These are phyloP conservation scores for Apiospora hydei DNA, from an alignment of 2,329 filamentous ascomycete species.

Conservation along the genomic window DNA sequence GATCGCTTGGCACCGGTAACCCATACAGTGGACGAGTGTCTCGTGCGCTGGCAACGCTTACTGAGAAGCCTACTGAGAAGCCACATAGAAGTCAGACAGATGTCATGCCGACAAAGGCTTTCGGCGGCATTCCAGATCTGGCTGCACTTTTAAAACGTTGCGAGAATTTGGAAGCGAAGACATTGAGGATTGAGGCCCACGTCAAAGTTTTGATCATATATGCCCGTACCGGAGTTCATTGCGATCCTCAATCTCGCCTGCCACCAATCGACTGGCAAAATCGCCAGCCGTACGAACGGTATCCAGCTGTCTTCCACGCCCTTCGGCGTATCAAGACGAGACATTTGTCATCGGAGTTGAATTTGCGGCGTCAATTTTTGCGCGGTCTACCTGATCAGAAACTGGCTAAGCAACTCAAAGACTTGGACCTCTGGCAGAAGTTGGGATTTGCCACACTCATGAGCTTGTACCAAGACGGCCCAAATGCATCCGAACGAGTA, in stretches of 20 bases:
- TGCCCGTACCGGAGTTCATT: slow-evolving; percentile 34
- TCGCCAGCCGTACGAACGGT: slow-evolving; percentile 24
- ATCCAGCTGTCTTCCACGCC: slow-evolving; percentile 33
- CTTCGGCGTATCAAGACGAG: slow-evolving; percentile 33
- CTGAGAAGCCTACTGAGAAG: neutral
- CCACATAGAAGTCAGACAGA: neutral
- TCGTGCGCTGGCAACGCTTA: neutral
- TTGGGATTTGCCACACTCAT: slow-evolving; percentile 35
- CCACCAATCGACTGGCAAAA: slow-evolving; percentile 25
- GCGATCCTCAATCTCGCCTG: slow-evolving; percentile 33
- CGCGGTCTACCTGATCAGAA: slow-evolving; percentile 33
- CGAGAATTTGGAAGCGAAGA: slow-evolving; percentile 33
- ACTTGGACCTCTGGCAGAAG: slow-evolving; percentile 32
- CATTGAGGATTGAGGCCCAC: slow-evolving; percentile 30
- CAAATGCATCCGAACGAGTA: neutral
- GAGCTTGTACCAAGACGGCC: slow-evolving; percentile 8
- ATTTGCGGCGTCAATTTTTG: slow-evolving; percentile 34
- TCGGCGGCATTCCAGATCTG: slow-evolving; percentile 29
- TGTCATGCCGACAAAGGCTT: neutral
- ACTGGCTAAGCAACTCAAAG: slow-evolving; percentile 31
- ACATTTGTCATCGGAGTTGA: slow-evolving; percentile 29
- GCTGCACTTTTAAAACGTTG: slow-evolving; percentile 33
- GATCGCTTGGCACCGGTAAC: neutral
- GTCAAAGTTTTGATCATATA: slow-evolving; percentile 34
- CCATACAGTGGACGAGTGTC: neutral